Conservation (phyloP, 495 filamentous ascomycete species). For the Terfezia boudieri region DNA sequence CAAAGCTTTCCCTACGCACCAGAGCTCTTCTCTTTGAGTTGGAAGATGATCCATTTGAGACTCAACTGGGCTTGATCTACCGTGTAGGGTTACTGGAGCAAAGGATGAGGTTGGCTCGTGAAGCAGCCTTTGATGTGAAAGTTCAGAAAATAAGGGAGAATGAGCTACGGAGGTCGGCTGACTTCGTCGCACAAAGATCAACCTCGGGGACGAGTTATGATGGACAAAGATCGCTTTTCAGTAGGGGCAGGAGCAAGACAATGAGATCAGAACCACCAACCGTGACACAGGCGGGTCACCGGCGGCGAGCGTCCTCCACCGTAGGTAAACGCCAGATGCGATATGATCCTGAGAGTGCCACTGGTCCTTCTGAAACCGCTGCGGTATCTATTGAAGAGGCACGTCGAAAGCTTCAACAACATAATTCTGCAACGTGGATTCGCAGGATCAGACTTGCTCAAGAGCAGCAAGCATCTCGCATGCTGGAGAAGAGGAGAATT, state of each 20-base stretch:
- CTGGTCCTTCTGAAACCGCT: slow-evolving; percentile 41
- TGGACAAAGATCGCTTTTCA: slow-evolving; percentile 17
- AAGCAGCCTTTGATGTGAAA: slow-evolving; percentile 76
- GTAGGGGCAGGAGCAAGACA: slow-evolving; percentile 4
- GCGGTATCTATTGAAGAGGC: slow-evolving; percentile 54
- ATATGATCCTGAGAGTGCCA: slow-evolving; percentile 59
- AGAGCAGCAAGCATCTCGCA: slow-evolving; percentile 41
- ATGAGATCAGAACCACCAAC: slow-evolving; percentile 2
- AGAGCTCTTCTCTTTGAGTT: slow-evolving; percentile 70
- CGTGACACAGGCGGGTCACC: slow-evolving; percentile 9
- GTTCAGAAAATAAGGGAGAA: slow-evolving; percentile 56
- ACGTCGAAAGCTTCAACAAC: slow-evolving; percentile 44
- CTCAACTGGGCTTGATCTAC: slow-evolving; percentile 86
- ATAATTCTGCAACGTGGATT: slow-evolving; percentile 85
- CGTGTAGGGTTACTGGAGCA: slow-evolving; percentile 71
- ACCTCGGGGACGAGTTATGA: background rate
- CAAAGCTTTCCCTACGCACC: slow-evolving; percentile 57
- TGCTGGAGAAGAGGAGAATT: slow-evolving; percentile 54
- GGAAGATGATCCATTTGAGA: slow-evolving; percentile 93
- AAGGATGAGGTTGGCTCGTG: slow-evolving; percentile 63
- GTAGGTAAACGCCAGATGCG: slow-evolving; percentile 29
- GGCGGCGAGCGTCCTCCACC: slow-evolving; percentile 16
- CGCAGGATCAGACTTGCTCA: slow-evolving; percentile 62
- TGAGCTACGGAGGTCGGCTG: slow-evolving; percentile 26
- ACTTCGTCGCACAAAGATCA: background rate